These are phyloP conservation scores for Radiomyces spectabilis DNA, from an alignment of 192 early-diverging fungal genomes.

Conservation along the genomic window DNA sequence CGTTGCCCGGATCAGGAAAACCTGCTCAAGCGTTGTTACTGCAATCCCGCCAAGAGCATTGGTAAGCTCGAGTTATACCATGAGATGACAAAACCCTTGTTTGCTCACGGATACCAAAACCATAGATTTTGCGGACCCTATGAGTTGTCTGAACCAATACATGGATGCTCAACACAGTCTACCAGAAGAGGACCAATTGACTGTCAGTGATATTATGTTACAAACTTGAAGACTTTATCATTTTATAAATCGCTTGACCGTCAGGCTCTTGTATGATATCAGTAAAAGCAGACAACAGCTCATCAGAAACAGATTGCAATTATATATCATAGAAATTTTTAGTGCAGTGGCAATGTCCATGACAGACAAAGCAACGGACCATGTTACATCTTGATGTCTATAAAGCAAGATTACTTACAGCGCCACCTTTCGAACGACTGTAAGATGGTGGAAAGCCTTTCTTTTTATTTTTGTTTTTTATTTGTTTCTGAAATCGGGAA, in stretches of 20 bases:
- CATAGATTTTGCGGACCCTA: no score
- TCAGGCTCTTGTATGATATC: no score
- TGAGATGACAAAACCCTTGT: background rate
- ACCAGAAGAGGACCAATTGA: background rate
- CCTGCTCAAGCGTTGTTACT: slow-evolving; percentile 37
- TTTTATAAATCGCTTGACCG: background rate
- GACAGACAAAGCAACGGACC: background rate
- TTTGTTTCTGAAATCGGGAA: background rate
- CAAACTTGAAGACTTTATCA: background rate
- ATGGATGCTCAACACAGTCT: background rate
- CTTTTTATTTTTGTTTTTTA: background rate
- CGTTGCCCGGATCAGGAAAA: slow-evolving; percentile 33
- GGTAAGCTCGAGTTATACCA: slow-evolving; percentile 28
- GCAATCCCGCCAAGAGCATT: slow-evolving; percentile 36
- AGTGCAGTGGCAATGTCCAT: no score
- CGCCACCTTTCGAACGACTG: background rate
- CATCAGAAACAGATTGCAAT: no score
- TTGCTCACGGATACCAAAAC: no score
- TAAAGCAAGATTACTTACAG: background rate
- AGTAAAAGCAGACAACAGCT: no score
- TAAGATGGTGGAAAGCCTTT: background rate
- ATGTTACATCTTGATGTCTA: background rate
- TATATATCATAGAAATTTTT: no score
- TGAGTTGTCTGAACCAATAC: slow-evolving; percentile 1
- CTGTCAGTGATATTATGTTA: background rate